Evolutionary conservation across 2,329 filamentous ascomycete species (phyloP), one percentile per base, ranked within the genome.

Genomic region (Monascus ruber): DNA sequence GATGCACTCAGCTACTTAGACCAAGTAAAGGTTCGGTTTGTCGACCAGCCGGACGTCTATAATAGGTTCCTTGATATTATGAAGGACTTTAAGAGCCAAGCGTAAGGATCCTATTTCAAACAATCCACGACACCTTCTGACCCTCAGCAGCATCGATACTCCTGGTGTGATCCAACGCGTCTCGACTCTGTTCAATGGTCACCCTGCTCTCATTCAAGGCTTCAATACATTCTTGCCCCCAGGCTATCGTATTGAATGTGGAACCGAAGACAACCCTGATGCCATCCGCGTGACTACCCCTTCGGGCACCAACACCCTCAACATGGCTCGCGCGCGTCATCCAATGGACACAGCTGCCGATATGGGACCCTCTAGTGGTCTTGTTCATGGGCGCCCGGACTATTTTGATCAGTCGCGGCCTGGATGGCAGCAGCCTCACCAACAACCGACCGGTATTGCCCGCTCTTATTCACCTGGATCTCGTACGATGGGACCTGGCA

Each of bases 41-140:
- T 87, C 44, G 89, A 96, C 47, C 87, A 95, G 50, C 88, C 91
- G 4, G 89, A 96, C 61, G 91, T 98, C 0, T 98, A 98, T 56
- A 96, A 96, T 55, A 75, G 85, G 31, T 96, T 98, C 53, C 68
- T 98, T 34, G 91, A 98, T 52, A 98, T 98, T 36, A 98, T 98
- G 91, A 98, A 98, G 58, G 91, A 98, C 53, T 98, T 98, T 62
- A 98, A 98, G 66, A 94, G 87, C 53, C 89, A 94, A 66, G 87
- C 88, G 77, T 88, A 70, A 66, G 83, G 74, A 40, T 35, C 17
- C 5, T 29, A 26, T 36, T 26, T 24, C 5, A 2, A 6, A 7
- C 33, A 32, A 33, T 26, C 39, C 43, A 35, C 28, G 17, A 38
- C 24, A 25, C 10, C 42, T 28, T 38, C 44, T 51, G 42, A 49